Conservation (phyloP, 495 filamentous ascomycete species). For the Penicillium nucicola region DNA sequence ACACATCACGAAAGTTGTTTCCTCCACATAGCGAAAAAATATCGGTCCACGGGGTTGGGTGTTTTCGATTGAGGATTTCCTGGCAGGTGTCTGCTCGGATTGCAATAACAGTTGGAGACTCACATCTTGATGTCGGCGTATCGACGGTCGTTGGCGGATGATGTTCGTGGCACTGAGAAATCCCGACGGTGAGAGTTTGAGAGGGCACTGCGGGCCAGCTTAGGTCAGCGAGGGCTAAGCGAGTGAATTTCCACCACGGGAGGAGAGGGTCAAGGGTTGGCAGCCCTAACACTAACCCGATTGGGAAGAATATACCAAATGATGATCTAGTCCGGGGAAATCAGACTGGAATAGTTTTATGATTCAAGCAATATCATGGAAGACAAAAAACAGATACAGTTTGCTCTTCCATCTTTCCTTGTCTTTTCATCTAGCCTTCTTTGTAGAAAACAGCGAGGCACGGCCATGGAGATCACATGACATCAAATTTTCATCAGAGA, state of each 20-base stretch:
- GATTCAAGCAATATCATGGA: background rate
- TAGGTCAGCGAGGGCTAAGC: constrained; percentile 50
- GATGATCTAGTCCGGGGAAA: constrained; percentile 8
- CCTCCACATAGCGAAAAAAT: constrained; percentile 9
- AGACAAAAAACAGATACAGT: no score
- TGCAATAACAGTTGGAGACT: constrained; percentile 32
- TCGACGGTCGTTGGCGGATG: constrained; percentile 53
- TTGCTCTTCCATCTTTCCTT: background rate
- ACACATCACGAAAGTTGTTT: constrained; percentile 13
- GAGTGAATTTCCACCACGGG: constrained; percentile 31
- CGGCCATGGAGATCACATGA: no score
- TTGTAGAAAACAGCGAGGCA: no score
- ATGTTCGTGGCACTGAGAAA: constrained; percentile 51
- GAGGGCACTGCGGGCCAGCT: constrained; percentile 32
- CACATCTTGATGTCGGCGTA: constrained; percentile 56
- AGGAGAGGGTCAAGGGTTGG: background rate
- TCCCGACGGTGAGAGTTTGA: constrained; percentile 46
- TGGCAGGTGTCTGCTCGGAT: constrained; percentile 8
- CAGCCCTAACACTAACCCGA: constrained; percentile 17
- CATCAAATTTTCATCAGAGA: no score
- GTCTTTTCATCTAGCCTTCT: background rate
- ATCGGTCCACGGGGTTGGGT: constrained; percentile 10
- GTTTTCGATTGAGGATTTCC: constrained; percentile 12
- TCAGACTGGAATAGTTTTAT: background rate
- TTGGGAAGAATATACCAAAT: constrained; percentile 5